Conservation (phyloP, 1,139 yeast genomes). For the Candida sanyaensis region DNA sequence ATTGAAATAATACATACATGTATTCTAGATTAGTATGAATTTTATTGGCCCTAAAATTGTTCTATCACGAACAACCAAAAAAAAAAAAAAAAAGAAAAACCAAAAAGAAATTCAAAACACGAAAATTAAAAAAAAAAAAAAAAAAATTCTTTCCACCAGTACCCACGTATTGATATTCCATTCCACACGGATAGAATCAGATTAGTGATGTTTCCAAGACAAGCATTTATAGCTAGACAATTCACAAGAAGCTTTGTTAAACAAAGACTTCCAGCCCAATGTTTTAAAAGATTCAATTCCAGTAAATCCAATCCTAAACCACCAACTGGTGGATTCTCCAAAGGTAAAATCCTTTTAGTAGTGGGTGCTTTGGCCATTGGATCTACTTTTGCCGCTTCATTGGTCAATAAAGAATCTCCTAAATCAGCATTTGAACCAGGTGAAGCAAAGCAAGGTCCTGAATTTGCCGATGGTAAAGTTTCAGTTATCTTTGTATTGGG, state of each 20-base stretch:
- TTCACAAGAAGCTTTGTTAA: slow-evolving; percentile 6
- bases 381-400: slow-evolving; percentile 46
- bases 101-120: not conserved
- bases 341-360: slow-evolving; percentile 28
- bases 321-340: slow-evolving; percentile 14
- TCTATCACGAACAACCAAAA: not conserved
- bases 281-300: slow-evolving; percentile 20
- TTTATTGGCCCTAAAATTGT: too few relatives aligned
- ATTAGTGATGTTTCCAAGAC: slow-evolving; percentile 11
- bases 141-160: not conserved
- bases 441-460: slow-evolving; percentile 23
- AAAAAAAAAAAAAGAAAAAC: slow-evolving; percentile 1
- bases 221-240: slow-evolving; percentile 9
- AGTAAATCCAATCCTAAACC: slow-evolving; percentile 19
- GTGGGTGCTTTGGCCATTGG: slow-evolving; percentile 47
- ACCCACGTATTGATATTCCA: not conserved
- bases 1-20: not conserved
- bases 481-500: slow-evolving; percentile 88
- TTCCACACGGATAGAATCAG: too few relatives aligned
- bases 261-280: slow-evolving; percentile 6
- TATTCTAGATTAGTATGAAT: not conserved
- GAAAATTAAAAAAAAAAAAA: slow-evolving; percentile 2
- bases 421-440: slow-evolving; percentile 51
- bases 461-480: slow-evolving; percentile 63
- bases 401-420: slow-evolving; percentile 48